These are phyloP conservation scores for Tuber melanosporum DNA, from an alignment of 495 filamentous ascomycete species.

Conservation along the genomic window DNA sequence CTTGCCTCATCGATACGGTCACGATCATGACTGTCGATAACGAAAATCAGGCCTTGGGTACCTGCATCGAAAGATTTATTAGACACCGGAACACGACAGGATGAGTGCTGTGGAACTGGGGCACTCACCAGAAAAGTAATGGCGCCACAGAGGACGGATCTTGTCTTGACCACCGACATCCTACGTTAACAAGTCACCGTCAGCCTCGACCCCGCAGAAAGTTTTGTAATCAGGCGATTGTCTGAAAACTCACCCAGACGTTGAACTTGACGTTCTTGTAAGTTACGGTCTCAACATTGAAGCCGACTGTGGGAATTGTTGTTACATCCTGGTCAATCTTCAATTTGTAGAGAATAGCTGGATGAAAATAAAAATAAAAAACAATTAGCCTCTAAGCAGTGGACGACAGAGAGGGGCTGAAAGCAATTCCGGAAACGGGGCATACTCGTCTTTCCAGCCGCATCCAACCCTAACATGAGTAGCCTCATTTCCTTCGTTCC, in stretches of 20 bases:
- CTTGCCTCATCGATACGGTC: conserved; percentile 81
- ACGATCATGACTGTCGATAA: conserved; percentile 86
- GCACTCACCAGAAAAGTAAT: conserved; percentile 86
- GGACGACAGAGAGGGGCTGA: conserved; percentile 8
- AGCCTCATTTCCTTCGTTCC: conserved; percentile 98
- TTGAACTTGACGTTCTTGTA: conserved; percentile 99
- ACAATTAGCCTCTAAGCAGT: conserved; percentile 24
- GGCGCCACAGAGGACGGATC: conserved; percentile 94
- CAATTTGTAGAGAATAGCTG: conserved; percentile 97
- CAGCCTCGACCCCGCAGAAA: conserved; percentile 1
- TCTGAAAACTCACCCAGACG: conserved; percentile 57
- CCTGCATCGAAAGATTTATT: conserved; percentile 47
- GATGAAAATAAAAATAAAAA: background rate
- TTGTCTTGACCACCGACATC: conserved; percentile 99
- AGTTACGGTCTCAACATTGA: conserved; percentile 98
- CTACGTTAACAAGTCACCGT: conserved; percentile 10
- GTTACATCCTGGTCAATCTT: conserved; percentile 97
- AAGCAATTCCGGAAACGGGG: conserved; percentile 32
- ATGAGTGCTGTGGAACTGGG: background rate
- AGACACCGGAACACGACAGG: background rate
- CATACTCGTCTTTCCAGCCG: conserved; percentile 92
- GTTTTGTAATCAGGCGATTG: background rate
- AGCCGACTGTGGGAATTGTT: conserved; percentile 97
- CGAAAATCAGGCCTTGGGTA: conserved; percentile 96
- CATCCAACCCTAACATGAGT: conserved; percentile 95